Base-by-base conservation (phyloP, 139 green algal genomes). In the Chlamydomonas incerta region DNA sequence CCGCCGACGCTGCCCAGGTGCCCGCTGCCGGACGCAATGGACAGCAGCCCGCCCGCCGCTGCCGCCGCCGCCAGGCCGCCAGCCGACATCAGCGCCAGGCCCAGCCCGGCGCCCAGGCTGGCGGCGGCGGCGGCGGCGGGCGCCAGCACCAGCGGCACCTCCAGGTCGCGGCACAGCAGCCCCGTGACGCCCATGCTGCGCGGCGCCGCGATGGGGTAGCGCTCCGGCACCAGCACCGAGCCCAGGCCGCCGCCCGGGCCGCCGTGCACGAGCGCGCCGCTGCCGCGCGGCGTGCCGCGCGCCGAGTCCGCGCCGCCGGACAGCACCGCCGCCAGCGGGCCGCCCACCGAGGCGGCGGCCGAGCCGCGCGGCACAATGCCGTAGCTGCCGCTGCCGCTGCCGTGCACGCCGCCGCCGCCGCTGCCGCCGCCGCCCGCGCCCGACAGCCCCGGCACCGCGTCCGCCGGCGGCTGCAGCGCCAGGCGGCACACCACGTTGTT, bases 141-240 rank as follows among this genome's bases (percentile, higher is more conserved):
- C 29, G 10, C 13, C 63, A 9, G 9, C 13, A 29, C 57, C 47
- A 72, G 57, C 62, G 77, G 77, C 14, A 83, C n/a, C 46, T 83
- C 77, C 63, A 83, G 63, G 37, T 83, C 77, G 13, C 77, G 63
- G 17, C 63, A 65, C 29, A 67, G 35, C 41, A 83, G 77, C 63
- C 77, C 77, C 37, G 46, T 11, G 17, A 83, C 33, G 3, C 41
- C 77, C 41, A 83, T 55, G 41, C 77, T 83, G 63, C 77, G 77
- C 3, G 77, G 77, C 20, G 77, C 77, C 3, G 77, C 63, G n/a
- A 83, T 74, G 77, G 77, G 77, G 63, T 83, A 83, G 29, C 5
- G 37, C 34, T 11, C 62, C 26, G 18, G 18, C 62, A 33, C 18
- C 62, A 1, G 14, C 26, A 33, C n/a, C 65, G 31, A 3, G 1